Conservation (phyloP, 2,329 filamentous ascomycete species). For the Zarea fungicola region DNA sequence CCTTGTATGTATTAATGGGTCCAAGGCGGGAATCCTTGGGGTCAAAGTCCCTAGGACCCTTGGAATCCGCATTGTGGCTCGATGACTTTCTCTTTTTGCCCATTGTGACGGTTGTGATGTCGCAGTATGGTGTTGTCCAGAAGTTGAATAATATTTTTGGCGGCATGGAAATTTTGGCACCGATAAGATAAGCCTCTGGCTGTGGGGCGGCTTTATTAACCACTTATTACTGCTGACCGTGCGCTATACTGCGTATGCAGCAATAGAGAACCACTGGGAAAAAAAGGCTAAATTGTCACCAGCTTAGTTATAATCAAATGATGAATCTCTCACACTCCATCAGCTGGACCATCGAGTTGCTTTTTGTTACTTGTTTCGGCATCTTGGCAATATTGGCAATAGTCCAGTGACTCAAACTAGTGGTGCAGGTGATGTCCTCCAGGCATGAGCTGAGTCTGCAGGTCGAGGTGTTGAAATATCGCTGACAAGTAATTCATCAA, state of each 20-base stretch:
- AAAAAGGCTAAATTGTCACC: neutral
- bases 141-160: constrained; percentile 6
- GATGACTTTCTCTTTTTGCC: constrained; percentile 67
- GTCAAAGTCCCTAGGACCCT: constrained; percentile 51
- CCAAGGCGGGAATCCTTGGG: constrained; percentile 57
- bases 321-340: too few relatives aligned
- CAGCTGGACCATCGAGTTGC: too few relatives aligned
- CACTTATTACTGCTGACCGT: too few relatives aligned
- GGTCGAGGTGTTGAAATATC: too few relatives aligned
- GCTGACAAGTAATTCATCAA: too few relatives aligned
- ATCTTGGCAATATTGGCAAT: neutral
- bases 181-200: constrained; percentile 10
- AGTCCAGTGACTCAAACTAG: neutral
- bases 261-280: neutral
- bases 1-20: constrained; percentile 62
- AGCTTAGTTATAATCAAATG: too few relatives aligned
- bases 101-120: constrained; percentile 34
- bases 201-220: neutral
- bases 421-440: neutral
- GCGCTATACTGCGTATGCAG: neutral
- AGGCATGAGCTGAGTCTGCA: too few relatives aligned
- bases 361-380: too few relatives aligned
- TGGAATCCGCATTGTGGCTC: constrained; percentile 38
- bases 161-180: constrained; percentile 8
- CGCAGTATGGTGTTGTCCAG: neutral